Evolutionary conservation across 768 basidiomycete genomes (phyloP), one percentile per base, ranked within the genome.

Genomic region (Coprinellus micaceus): DNA sequence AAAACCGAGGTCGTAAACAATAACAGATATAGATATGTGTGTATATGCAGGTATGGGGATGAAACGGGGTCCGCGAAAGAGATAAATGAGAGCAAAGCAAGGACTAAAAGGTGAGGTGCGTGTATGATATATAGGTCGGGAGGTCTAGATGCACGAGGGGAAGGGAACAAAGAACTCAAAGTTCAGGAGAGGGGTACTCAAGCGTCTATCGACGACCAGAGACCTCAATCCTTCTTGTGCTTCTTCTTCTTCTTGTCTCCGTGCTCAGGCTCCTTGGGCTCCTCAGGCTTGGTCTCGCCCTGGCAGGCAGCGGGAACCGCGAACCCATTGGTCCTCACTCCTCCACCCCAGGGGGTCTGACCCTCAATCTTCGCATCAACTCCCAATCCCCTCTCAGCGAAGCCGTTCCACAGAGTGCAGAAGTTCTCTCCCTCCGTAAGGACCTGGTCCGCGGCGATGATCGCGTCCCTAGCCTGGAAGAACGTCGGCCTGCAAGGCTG

Each of bases 361-460:
- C 91, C 88, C 28, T 81, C 74, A 39, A 98, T 82, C 15, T 61
- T 72, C 2, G 96, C 91, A 63, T 94, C 86, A 11, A 74, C 66
- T 3, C 95, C 95, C 46, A 98, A 71, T 0, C 96, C 96, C 33
- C 91, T 80, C 62, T 80, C 72, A 5, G 91, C 80, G 67, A 98
- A 99, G 41, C 84, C 91, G 56, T 79, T 73, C 94, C 94, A 98
- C 60, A 99, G 71, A 13, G 77, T 77, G 70, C 96, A 99, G 63
- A 79, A 76, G 78, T 99, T 99, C 82, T 94, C 91, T 2, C 96
- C 96, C 13, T 86, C 91, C 2, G 96, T 98, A 57, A 97, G 80
- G 43, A 90, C 73, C 67, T 91, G 76, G 69, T 98, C 96, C 21
- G 96, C 94, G 61, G 92, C 86, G 60, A 96, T 83, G 69, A 96